These are phyloP conservation scores for Rhynchospora breviuscula DNA, from an alignment of 176 grass and related monocot species.

Conservation along the genomic window DNA sequence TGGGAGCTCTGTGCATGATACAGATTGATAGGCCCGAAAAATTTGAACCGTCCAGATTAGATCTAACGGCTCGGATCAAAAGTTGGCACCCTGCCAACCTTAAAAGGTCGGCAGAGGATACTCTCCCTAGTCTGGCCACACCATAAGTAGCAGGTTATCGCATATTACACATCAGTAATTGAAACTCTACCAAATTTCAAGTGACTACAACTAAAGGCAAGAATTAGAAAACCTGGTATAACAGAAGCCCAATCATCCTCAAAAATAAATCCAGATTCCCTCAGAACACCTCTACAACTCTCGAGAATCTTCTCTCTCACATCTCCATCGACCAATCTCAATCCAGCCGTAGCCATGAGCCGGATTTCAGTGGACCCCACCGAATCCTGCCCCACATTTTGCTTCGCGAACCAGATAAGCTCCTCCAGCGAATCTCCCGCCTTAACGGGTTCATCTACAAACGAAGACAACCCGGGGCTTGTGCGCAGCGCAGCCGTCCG, in stretches of 20 bases:
- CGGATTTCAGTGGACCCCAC: slow-evolving; percentile 47
- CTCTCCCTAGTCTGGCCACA: no score
- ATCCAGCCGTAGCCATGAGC: slow-evolving; percentile 81
- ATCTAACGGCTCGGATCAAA: no score
- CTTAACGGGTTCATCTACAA: slow-evolving; percentile 29
- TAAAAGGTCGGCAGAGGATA: no score
- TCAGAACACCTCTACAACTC: slow-evolving; percentile 55
- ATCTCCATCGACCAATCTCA: slow-evolving; percentile 44
- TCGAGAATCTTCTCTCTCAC: slow-evolving; percentile 51
- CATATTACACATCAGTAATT: background rate
- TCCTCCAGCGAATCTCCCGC: slow-evolving; percentile 46
- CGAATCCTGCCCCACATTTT: slow-evolving; percentile 28
- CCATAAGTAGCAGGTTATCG: background rate
- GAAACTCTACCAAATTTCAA: background rate
- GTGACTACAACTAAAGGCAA: background rate
- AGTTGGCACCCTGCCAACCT: no score
- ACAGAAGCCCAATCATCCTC: slow-evolving; percentile 69
- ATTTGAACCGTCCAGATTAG: no score
- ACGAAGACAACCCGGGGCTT: slow-evolving; percentile 69
- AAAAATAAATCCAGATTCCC: slow-evolving; percentile 59
- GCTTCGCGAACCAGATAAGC: slow-evolving; percentile 52
- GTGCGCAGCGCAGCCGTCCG: slow-evolving; percentile 59
- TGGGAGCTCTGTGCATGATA: no score
- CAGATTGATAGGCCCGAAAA: no score
- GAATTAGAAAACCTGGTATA: slow-evolving; percentile 50